Evolutionary conservation across 495 filamentous ascomycete species (phyloP), one percentile per base, ranked within the genome.

Genomic region (Xylaria telfairii): DNA sequence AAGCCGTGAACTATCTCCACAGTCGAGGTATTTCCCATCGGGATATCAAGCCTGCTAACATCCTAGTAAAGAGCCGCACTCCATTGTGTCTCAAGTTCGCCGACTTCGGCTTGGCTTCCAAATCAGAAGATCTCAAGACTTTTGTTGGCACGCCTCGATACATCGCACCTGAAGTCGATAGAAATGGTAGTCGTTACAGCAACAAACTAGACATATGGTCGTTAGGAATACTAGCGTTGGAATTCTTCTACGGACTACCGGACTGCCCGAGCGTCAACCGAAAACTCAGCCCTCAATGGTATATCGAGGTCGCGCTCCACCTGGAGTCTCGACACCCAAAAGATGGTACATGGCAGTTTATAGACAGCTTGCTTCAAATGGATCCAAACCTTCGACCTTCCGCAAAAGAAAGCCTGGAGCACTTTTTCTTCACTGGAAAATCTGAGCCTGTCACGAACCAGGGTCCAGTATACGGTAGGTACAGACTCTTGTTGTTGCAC

Each of bases 141-240:
- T 59, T 10, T 37, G 17, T 37, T 10, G 56, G 56, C 28, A 59
- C 51, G 12, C 17, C 15, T 34, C 28, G 7, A 3, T 59, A 37
- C 8, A 4, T 37, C 1, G 56, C 56, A n/a, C 56, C 56, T 59
- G 56, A 59, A 32, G 1, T 37, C 8, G 1, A 17, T 0, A 19
- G 1, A 8, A 9, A 10, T 0, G 8, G 6, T 1, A 37, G 7
- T 17, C 28, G 1, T n/a, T 59, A 59, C 13, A 59, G 5, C 7
- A 37, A 59, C 56, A 59, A 59, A 39, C 17, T 39, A 32, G 56
- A 59, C 21, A 59, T 59, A 37, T 59, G 56, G 56, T 59, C 56
- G 37, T 12, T 59, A 32, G 56, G 56, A 10, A 37, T 37, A n/a
- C 9, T 59, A n/a, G 32, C 56, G 4, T 2, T 59, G 7, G 30